Conservation (phyloP, 164 flowering plant species). For the Warburgia ugandensis region DNA sequence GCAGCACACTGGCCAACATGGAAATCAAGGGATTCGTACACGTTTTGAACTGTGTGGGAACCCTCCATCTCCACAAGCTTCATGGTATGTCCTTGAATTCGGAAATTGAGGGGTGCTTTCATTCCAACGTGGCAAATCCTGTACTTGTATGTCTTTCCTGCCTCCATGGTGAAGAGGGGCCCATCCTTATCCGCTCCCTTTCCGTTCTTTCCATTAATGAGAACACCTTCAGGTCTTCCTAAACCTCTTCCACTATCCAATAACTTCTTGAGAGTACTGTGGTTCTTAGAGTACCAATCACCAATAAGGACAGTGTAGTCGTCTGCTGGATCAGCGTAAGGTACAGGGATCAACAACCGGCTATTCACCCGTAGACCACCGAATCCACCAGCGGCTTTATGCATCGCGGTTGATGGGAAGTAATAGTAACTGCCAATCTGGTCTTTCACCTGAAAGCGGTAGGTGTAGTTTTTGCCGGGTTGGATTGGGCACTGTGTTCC, state of each 20-base stretch:
- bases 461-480: constrained; percentile 5
- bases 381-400: too few species aligned
- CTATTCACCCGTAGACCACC: constrained; percentile 5
- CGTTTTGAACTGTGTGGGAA: constrained; percentile 47
- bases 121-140: constrained; percentile 65
- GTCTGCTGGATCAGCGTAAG: constrained; percentile 2
- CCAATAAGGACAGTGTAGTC: constrained; percentile 7
- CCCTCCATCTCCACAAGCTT: constrained; percentile 61
- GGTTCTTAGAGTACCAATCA: constrained; percentile 3
- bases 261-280: constrained; percentile 12
- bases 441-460: too few species aligned
- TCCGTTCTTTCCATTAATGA: constrained; percentile 26
- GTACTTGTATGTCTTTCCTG: constrained; percentile 62
- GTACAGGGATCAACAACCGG: constrained; percentile 6
- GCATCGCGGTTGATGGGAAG: too few species aligned
- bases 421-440: too few species aligned
- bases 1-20: constrained; percentile 66
- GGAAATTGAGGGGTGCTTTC: constrained; percentile 39
- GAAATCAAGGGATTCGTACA: constrained; percentile 47
- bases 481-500: constrained; percentile 6
- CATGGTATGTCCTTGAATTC: constrained; percentile 59
- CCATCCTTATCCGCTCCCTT: background rate
- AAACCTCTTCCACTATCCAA: constrained; percentile 22
- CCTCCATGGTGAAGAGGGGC: background rate
- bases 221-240: constrained; percentile 26